phyloP scores from a whole-genome alignment of 2,329 filamentous ascomycete species.

The Didymella keratinophila region DNA sequence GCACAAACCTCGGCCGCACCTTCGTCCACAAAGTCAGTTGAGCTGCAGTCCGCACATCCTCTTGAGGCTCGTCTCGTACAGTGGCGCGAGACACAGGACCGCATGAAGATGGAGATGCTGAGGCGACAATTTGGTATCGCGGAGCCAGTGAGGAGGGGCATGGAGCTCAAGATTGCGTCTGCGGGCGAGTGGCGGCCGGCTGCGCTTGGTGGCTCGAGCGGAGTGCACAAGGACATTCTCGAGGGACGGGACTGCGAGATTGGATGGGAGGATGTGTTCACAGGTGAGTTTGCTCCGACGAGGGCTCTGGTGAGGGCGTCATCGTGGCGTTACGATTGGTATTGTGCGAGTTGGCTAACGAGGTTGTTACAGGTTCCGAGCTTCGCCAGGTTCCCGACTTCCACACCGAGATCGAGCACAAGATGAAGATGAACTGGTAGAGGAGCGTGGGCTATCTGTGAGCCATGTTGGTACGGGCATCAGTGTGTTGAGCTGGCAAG shows the following conservation, averaged over 20 bases:
- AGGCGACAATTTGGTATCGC: slow-evolving; percentile 89
- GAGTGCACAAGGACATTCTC: slow-evolving; percentile 90
- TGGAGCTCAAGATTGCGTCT: slow-evolving; percentile 91
- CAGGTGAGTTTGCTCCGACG: slow-evolving; percentile 59
- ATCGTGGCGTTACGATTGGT: too few relatives aligned
- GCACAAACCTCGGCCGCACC: slow-evolving; percentile 57
- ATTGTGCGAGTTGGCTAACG: slow-evolving; percentile 23
- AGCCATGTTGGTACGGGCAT: not conserved
- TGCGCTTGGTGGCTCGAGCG: slow-evolving; percentile 69
- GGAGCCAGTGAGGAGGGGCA: slow-evolving; percentile 88
- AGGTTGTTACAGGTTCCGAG: slow-evolving; percentile 65
- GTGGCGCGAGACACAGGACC: slow-evolving; percentile 90
- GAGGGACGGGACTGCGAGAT: slow-evolving; percentile 78
- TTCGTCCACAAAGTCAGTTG: slow-evolving; percentile 40
- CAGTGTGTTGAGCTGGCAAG: not conserved
- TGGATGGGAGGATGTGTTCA: slow-evolving; percentile 93
- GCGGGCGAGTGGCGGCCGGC: slow-evolving; percentile 82
- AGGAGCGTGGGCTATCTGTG: slow-evolving; percentile 4
- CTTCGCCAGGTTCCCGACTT: slow-evolving; percentile 73
- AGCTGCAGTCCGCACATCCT: slow-evolving; percentile 77
- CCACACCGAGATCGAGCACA: slow-evolving; percentile 93
- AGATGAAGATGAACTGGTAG: slow-evolving; percentile 77
- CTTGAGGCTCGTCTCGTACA: slow-evolving; percentile 87
- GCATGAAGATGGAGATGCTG: slow-evolving; percentile 85
- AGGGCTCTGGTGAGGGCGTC: not conserved